These are phyloP conservation scores for Diplogelasinospora grovesii DNA, from an alignment of 495 filamentous ascomycete genomes.

Conservation along the genomic window DNA sequence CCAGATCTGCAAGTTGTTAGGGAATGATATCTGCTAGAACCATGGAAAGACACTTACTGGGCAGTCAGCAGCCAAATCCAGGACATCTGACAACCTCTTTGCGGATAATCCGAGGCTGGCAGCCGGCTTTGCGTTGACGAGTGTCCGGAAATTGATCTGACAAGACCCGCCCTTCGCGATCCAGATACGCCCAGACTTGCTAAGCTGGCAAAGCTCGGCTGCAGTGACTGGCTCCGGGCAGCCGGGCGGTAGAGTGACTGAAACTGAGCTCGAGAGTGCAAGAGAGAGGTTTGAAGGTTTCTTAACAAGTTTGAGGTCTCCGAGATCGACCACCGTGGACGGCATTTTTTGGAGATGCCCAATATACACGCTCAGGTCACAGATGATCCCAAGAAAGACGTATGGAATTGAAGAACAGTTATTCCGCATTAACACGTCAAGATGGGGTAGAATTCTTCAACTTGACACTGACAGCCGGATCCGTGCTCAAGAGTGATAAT, in stretches of 20 bases:
- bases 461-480: too few species aligned
- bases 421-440: too few species aligned
- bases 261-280: constrained; percentile 12
- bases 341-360: constrained; percentile 10
- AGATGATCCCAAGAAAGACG: too few species aligned
- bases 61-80: constrained; percentile 11
- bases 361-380: too few species aligned
- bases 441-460: too few species aligned
- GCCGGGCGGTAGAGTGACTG: constrained; percentile 4
- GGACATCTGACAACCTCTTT: neutral
- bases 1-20: constrained; percentile 17
- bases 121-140: constrained; percentile 10
- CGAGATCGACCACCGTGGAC: constrained; percentile 11
- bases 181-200: constrained; percentile 15
- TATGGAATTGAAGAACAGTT: too few species aligned
- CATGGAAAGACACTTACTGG: constrained; percentile 4
- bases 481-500: too few species aligned
- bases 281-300: constrained; percentile 15
- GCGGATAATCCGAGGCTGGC: neutral
- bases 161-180: constrained; percentile 24
- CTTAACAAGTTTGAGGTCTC: constrained; percentile 12
- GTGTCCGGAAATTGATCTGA: constrained; percentile 13
- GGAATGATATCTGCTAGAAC: neutral
- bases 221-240: constrained; percentile 5
- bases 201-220: constrained; percentile 8